Base-by-base conservation (phyloP, 2,329 filamentous ascomycete species). In the Leptographium radiaticola region DNA sequence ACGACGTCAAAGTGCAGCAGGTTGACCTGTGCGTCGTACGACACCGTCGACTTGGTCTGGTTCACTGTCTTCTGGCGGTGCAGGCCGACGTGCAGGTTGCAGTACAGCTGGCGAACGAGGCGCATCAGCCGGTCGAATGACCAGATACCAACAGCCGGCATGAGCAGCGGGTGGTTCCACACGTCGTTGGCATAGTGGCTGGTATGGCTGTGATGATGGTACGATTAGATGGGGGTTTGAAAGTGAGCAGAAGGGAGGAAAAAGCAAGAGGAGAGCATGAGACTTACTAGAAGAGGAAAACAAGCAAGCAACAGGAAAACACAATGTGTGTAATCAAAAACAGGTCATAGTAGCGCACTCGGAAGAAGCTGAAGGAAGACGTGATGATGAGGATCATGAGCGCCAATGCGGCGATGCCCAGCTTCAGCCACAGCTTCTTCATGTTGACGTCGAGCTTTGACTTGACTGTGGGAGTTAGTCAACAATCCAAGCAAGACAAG, bases 331-430 rank as follows among this genome's bases (percentile, higher is more conserved):
- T 57, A 3, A 68, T 58, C 0, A 76, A 64, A 57, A 77, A 77
- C 0, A 71, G 39, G 54, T 79, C 75, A 55, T 79, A 83, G n/a
- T n/a, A 71, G 69, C 8, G 70, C 70, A 5, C 71, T 68, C 77
- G 70, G n/a, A 80, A 66, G 62, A 70, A 75, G 56, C 75, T 76
- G 0, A 76, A 64, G 0, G 79, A 81, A 36, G 74, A 69, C 0
- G 63, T 64, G 0, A 77, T 55, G 0, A 76, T 61, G 0, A 71
- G 60, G 25, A 70, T 72, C 76, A 75, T 75, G 45, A 65, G 53
- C 1, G 72, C 59, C 0, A 67, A 8, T 46, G 53, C 55, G 7
- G 44, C 52, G 10, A 34, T 47, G 12, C 50, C 50, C 18, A 53
- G 18, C 20, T 38, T 16, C 6, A 44, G 47, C 31, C 16, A 54